phyloP scores from a whole-genome alignment of 2,329 filamentous ascomycete genomes.

The Ophiostoma himal-ulmi region DNA sequence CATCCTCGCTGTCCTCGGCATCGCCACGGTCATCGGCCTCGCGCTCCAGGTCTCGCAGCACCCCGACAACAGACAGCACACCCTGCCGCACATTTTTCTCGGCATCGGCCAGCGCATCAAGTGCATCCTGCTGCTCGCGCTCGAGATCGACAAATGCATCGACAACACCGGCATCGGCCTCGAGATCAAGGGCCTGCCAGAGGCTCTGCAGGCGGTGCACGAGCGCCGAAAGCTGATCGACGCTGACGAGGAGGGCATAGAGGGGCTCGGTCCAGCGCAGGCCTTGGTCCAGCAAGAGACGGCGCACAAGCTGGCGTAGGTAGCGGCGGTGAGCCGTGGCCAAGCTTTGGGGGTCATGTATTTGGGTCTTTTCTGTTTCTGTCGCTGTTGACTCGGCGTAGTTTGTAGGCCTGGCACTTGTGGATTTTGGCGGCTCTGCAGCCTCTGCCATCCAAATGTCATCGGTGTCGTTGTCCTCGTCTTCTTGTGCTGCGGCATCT shows the following conservation, averaged over 20 bases:
- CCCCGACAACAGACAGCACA: slow-evolving; percentile 61
- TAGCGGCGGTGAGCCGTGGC: slow-evolving; percentile 74
- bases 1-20: slow-evolving; percentile 27
- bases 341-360: slow-evolving; percentile 73
- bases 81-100: slow-evolving; percentile 60
- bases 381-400: slow-evolving; percentile 21
- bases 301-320: slow-evolving; percentile 60
- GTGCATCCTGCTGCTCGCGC: slow-evolving; percentile 65
- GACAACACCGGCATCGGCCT: slow-evolving; percentile 74
- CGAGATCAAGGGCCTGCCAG: slow-evolving; percentile 72
- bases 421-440: slow-evolving; percentile 19
- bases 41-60: slow-evolving; percentile 39
- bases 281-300: slow-evolving; percentile 58
- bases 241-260: slow-evolving; percentile 61
- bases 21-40: slow-evolving; percentile 31
- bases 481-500: not conserved
- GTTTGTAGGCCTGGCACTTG: slow-evolving; percentile 18
- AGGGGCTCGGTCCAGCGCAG: slow-evolving; percentile 57
- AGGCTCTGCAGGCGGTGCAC: slow-evolving; percentile 69
- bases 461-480: slow-evolving; percentile 31
- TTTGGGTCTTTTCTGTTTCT: not conserved
- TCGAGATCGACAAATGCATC: slow-evolving; percentile 66
- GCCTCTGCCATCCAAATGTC: slow-evolving; percentile 40
- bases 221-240: slow-evolving; percentile 77
- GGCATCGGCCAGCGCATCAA: slow-evolving; percentile 57